Conservation (phyloP, 2,329 filamentous ascomycete species). For the Venturia nashicola region DNA sequence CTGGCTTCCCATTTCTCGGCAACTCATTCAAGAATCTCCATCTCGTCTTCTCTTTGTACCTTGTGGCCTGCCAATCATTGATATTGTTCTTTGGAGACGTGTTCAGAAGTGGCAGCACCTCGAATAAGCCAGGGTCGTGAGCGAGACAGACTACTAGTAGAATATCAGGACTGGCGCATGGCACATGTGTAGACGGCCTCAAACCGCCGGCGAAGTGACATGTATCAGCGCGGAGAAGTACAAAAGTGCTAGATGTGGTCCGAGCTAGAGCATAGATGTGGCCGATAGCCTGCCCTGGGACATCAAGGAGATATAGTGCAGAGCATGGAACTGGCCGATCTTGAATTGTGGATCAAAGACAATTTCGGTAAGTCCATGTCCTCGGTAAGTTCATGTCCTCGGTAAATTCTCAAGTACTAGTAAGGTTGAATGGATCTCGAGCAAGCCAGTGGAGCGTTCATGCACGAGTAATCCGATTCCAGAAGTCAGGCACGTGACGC, state of each 20-base stretch:
- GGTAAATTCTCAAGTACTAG: too few species aligned
- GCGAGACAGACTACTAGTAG: constrained; percentile 19
- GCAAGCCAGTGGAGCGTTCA: too few species aligned
- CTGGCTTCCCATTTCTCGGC: constrained; percentile 10
- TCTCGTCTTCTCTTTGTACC: constrained; percentile 15
- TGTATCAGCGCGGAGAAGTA: constrained; percentile 32
- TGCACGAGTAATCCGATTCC: constrained; percentile 15
- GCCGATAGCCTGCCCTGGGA: constrained; percentile 30
- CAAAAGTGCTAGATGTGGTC: constrained; percentile 25
- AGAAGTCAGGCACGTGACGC: constrained; percentile 12
- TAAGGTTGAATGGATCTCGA: not conserved
- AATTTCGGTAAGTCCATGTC: constrained; percentile 15
- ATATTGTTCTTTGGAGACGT: constrained; percentile 19
- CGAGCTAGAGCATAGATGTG: constrained; percentile 29
- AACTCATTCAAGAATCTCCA: constrained; percentile 30
- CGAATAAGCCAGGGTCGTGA: constrained; percentile 18
- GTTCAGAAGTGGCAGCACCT: constrained; percentile 25
- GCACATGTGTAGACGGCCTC: constrained; percentile 23
- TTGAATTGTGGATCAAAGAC: constrained; percentile 17
- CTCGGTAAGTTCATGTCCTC: not conserved
- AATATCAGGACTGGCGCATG: constrained; percentile 18
- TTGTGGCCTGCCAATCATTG: constrained; percentile 20
- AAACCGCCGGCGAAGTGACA: constrained; percentile 30
- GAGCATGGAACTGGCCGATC: constrained; percentile 34
- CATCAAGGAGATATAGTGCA: constrained; percentile 44